Evolutionary conservation across 176 grass and related monocot genomes (phyloP), one percentile per base, ranked within the genome.

Genomic region (Panicum miliaceum): DNA sequence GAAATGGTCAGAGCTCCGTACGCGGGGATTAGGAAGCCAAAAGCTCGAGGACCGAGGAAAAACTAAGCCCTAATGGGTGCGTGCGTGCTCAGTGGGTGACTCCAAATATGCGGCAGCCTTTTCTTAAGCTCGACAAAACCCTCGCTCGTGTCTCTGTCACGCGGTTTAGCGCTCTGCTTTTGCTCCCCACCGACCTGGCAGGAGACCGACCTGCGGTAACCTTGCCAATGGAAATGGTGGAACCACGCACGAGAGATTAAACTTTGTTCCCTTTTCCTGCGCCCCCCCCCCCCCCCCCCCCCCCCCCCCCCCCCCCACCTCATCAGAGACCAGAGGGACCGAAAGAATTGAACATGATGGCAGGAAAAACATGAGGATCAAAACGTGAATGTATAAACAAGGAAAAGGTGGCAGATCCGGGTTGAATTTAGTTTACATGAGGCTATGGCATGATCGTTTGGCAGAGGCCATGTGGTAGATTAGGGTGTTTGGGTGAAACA

Each of bases 161-260:
- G 20, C 54, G 74, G 74, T 77, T 77, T 61, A 27, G 54, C 10
- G 62, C 61, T 66, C 19, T 66, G 61, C 43, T 52, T 80, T 67
- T 81, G 79, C 79, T 81, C 35, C 79, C 79, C 64, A n/a, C 43
- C 54, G 75, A 16, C 58, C 76, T 48, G 22, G 60, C 76, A 79
- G 7, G 7, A 43, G 37, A 78, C 75, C 38, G 58, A 32, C 58
- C 45, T 29, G 10, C 3, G 22, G 12, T 25, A 25, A 71, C 42
- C 42, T 27, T 27, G 41, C 12, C 13, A 48, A 27, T 43, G n/a
- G 42, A 47, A 43, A 29, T 9, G 12, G 41, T 5, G 15, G 9
- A 42, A 69, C 22, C 15, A 18, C 14, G 14, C 48, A 51, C 14
- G 1, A 51, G 4, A 11, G 11, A 51, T 18, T 16, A 41, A 41